Percentiles rank a stretch among this genome's conserved stretches.
Conservation (phyloP, 805 yeast genomes). For the Wilhelminamyces savonicus region DNA sequence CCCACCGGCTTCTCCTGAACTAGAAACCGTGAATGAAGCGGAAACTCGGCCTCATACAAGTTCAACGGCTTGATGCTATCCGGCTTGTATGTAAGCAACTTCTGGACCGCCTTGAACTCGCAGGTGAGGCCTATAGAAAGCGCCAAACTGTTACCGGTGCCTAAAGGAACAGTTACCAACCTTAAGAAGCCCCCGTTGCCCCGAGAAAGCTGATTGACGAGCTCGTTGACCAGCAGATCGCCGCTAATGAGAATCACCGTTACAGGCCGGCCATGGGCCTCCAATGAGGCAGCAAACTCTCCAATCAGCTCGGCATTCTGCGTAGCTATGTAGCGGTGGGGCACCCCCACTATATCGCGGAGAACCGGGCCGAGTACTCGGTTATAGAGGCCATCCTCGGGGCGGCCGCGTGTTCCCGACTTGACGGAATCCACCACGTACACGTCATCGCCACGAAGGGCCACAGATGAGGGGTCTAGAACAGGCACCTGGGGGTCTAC, state of each 20-base stretch:
- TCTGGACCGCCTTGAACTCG: slow-evolving; percentile 22
- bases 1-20: slow-evolving; percentile 11
- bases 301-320: slow-evolving; percentile 28
- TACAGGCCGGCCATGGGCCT: slow-evolving; percentile 11
- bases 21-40: slow-evolving; percentile 20
- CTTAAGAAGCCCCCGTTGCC: not conserved
- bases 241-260: slow-evolving; percentile 70
- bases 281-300: slow-evolving; percentile 30
- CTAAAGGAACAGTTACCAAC: slow-evolving; percentile 50
- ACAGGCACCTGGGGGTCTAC: too few relatives aligned
- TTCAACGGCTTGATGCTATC: slow-evolving; percentile 28
- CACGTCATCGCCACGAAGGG: too few relatives aligned
- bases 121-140: slow-evolving; percentile 44
- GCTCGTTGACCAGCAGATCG: slow-evolving; percentile 78
- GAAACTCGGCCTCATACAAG: slow-evolving; percentile 39
- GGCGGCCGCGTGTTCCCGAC: slow-evolving; percentile 44
- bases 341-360: slow-evolving; percentile 9
- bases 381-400: slow-evolving; percentile 29
- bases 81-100: slow-evolving; percentile 23
- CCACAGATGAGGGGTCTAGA: too few relatives aligned
- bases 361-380: slow-evolving; percentile 40
- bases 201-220: slow-evolving; percentile 45
- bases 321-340: slow-evolving; percentile 40
- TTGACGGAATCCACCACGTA: slow-evolving; percentile 42
- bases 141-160: slow-evolving; percentile 83